These are phyloP conservation scores for Fusarium sambucinum DNA, from an alignment of 2,329 filamentous ascomycete species.

Conservation along the genomic window DNA sequence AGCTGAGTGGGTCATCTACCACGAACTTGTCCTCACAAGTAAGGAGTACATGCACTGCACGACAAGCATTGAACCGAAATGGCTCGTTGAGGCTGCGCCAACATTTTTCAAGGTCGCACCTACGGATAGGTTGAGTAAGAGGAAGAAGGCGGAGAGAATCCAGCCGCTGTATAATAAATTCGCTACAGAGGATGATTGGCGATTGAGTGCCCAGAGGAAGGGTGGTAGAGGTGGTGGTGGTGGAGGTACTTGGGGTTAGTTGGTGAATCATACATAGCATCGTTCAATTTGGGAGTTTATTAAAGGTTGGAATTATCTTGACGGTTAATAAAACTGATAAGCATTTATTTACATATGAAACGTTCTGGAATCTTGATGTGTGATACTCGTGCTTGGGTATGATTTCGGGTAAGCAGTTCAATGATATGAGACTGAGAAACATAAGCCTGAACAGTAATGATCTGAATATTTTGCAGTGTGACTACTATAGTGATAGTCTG, in stretches of 20 bases:
- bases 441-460: too few species aligned
- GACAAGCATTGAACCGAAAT: slow-evolving; percentile 92
- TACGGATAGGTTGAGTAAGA: slow-evolving; percentile 86
- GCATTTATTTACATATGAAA: neutral
- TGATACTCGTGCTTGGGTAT: neutral
- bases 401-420: neutral
- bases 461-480: neutral
- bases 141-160: slow-evolving; percentile 94
- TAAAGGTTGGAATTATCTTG: neutral
- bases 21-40: slow-evolving; percentile 89
- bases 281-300: neutral
- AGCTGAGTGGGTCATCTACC: slow-evolving; percentile 95
- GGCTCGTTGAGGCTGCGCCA: slow-evolving; percentile 94
- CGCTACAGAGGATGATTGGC: slow-evolving; percentile 93
- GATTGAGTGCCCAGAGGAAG: slow-evolving; percentile 86
- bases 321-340: neutral
- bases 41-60: slow-evolving; percentile 99
- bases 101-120: slow-evolving; percentile 98
- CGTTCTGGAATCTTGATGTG: neutral
- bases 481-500: neutral
- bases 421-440: neutral
- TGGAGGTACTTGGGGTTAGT: slow-evolving; percentile 89
- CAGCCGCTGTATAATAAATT: slow-evolving; percentile 96
- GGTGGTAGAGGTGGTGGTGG: slow-evolving; percentile 85
- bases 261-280: neutral